Conservation (phyloP, 1,284 basidiomycete genomes). For the Boletellus deceptivus region DNA sequence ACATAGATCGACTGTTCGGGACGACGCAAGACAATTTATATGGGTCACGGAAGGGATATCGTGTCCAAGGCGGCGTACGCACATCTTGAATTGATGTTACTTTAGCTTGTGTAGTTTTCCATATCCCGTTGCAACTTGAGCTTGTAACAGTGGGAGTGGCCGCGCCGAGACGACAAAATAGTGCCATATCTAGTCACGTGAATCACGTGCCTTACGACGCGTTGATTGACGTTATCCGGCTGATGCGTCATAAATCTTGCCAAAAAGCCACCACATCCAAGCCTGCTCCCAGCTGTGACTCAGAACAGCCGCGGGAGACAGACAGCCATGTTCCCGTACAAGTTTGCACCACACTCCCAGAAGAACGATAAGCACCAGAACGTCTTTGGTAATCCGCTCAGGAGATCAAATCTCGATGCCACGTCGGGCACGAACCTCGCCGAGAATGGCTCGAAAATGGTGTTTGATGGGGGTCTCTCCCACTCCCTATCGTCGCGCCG, state of each 20-base stretch:
- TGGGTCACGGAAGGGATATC: too few species aligned
- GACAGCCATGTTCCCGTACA: slow-evolving; percentile 20
- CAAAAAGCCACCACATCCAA: background rate
- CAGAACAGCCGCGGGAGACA: background rate
- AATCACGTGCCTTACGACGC: slow-evolving; percentile 24
- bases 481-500: slow-evolving; percentile 11
- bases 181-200: slow-evolving; percentile 7
- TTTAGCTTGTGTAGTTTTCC: too few species aligned
- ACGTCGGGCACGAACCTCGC: slow-evolving; percentile 7
- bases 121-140: too few species aligned
- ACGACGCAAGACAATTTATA: background rate
- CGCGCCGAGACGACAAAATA: too few species aligned
- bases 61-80: too few species aligned
- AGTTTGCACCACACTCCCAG: slow-evolving; percentile 15
- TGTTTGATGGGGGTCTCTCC: slow-evolving; percentile 9
- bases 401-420: slow-evolving; percentile 6
- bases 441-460: slow-evolving; percentile 6
- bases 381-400: slow-evolving; percentile 6
- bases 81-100: too few species aligned
- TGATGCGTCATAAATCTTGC: background rate
- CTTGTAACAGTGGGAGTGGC: too few species aligned
- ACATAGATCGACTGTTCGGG: background rate
- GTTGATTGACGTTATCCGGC: background rate
- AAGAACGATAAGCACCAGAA: slow-evolving; percentile 10
- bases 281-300: background rate